Base-by-base conservation (phyloP, 2,329 filamentous ascomycete species). In the Xylaria sp. region DNA sequence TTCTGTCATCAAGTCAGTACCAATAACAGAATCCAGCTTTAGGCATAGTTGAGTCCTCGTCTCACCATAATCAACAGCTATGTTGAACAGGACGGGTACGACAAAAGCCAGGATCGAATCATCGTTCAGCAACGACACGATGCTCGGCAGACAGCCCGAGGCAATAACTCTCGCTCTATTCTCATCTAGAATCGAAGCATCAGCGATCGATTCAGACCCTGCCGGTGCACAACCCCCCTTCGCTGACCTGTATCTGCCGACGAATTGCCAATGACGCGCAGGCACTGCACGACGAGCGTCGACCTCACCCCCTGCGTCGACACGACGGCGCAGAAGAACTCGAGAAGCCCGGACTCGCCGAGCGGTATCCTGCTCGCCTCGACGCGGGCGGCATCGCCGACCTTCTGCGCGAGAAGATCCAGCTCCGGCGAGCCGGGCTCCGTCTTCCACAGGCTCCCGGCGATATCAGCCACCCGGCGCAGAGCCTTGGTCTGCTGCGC, bases 21-120 rank as follows among this genome's bases (percentile, higher is more conserved):
- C 29, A 35, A 32, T 23, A 1, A 35, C 32, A 35, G 8, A 47
- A 10, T 21, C 2, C 12, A 40, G 16, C n/a, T 47, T 47, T 23
- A 47, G 2, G 25, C 1, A 9, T 54, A 12, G n/a, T 23, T 25
- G 2, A 35, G 6, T 3, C 12, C 1, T 6, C 18, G 53, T 50
- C 83, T 79, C 76, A 90, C 88, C 87, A 75, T 89, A 90, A 75
- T 91, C 89, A 16, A 90, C 84, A 63, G 88, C 84, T 57, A 90
- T 82, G 74, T 91, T 91, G 77, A 86, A 89, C 3, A 91, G 78
- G 8, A 90, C 89, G 0, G 88, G 86, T 48, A 90, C 84, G 42
- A 83, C 82, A 74, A 87, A 87, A 0, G 82, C 78, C 8, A 88
- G 77, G 21, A 90, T 72, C 0, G 79, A 77, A 58, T 87, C 83